Conservation (phyloP, 2,329 filamentous ascomycete species). For the Reticulascus tulasneorum region DNA sequence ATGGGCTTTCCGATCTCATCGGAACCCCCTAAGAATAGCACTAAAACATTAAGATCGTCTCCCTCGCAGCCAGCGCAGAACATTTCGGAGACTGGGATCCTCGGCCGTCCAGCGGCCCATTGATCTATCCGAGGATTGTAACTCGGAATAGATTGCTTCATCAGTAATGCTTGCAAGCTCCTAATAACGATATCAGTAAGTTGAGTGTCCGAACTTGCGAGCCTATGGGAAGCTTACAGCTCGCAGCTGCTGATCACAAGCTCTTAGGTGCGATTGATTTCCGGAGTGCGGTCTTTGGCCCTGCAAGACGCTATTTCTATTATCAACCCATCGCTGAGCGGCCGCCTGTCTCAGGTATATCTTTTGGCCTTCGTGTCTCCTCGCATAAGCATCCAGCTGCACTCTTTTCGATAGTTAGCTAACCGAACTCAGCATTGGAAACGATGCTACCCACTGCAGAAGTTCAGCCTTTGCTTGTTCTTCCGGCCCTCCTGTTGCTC, state of each 20-base stretch:
- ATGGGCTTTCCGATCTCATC: constrained; percentile 2
- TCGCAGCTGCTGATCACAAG: constrained; percentile 55
- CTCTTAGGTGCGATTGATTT: constrained; percentile 45
- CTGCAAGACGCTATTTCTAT: constrained; percentile 49
- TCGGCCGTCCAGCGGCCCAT: constrained; percentile 61
- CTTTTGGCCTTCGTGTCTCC: constrained; percentile 61
- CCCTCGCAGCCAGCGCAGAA: constrained; percentile 56
- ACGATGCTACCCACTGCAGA: constrained; percentile 47
- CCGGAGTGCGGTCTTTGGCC: constrained; percentile 44
- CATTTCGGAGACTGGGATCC: constrained; percentile 54
- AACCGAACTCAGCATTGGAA: not conserved
- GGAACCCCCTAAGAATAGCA: constrained; percentile 1
- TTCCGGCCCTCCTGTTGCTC: constrained; percentile 46
- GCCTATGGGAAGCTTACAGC: constrained; percentile 35
- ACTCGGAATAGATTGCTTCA: constrained; percentile 53
- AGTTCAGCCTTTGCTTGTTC: constrained; percentile 61
- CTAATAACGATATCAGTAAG: constrained; percentile 26
- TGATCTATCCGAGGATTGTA: constrained; percentile 47
- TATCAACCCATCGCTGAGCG: constrained; percentile 56
- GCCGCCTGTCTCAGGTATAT: constrained; percentile 59
- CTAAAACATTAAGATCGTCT: constrained; percentile 20
- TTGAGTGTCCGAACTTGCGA: not conserved
- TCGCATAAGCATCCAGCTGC: constrained; percentile 55
- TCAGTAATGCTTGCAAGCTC: constrained; percentile 57
- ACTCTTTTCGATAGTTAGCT: constrained; percentile 34